Evolutionary conservation across 2,329 filamentous ascomycete genomes (phyloP).

Genomic region (Cladophialophora chaetospira): DNA sequence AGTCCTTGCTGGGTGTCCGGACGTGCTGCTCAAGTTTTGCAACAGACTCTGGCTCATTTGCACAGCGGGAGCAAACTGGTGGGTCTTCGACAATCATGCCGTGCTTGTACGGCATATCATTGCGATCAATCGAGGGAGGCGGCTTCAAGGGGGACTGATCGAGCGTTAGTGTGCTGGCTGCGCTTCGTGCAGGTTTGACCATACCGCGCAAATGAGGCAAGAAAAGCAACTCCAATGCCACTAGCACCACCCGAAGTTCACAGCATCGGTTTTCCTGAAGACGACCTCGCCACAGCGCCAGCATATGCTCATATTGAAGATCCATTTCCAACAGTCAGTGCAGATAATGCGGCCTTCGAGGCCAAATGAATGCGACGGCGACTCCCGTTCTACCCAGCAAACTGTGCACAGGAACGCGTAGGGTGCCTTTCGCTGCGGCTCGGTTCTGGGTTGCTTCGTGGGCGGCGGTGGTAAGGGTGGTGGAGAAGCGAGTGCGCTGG

Average conservation of each 20-base stretch:
- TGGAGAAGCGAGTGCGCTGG: constrained; percentile 1
- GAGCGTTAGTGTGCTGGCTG: neutral
- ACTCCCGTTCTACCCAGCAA: constrained; percentile 24
- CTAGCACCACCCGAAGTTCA: constrained; percentile 37
- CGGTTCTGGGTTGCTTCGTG: neutral
- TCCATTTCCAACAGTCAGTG: constrained; percentile 31
- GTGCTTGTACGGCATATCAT: constrained; percentile 23
- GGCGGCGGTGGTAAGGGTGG: neutral
- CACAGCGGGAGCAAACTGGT: constrained; percentile 29
- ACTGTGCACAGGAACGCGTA: constrained; percentile 28
- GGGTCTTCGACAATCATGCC: constrained; percentile 26
- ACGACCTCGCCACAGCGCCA: constrained; percentile 35
- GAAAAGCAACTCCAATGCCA: constrained; percentile 38
- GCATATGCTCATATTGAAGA: constrained; percentile 33
- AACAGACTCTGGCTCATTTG: constrained; percentile 22
- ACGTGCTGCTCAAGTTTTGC: constrained; percentile 30
- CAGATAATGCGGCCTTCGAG: constrained; percentile 31
- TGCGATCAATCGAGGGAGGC: constrained; percentile 26
- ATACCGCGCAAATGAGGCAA: constrained; percentile 36
- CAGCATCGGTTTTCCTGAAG: constrained; percentile 32
- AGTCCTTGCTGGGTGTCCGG: constrained; percentile 3
- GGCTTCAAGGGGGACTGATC: constrained; percentile 26
- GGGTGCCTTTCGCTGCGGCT: neutral
- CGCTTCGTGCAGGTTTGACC: neutral
- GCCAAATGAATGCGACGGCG: constrained; percentile 25